Conservation (phyloP, 805 yeast genomes). For the Metschnikowia arizonensis region DNA sequence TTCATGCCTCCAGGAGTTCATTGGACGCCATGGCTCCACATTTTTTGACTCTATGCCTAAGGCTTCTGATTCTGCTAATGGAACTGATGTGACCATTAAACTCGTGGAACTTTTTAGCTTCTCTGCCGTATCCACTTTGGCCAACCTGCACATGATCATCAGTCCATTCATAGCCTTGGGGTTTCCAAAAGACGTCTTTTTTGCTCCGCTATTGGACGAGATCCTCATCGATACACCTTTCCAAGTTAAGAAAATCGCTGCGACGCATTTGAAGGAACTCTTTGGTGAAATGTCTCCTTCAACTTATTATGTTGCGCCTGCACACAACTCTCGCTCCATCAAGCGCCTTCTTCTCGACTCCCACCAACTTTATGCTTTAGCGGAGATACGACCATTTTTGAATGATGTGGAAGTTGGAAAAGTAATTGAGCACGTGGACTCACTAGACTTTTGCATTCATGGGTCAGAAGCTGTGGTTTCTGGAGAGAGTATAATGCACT, state of each 20-base stretch:
- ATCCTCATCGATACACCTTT: slow-evolving; percentile 28
- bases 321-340: background rate
- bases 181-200: slow-evolving; percentile 23
- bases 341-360: background rate
- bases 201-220: slow-evolving; percentile 28
- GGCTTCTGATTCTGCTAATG: too few species aligned
- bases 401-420: too few species aligned
- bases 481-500: slow-evolving; percentile 13
- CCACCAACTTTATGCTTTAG: slow-evolving; percentile 10
- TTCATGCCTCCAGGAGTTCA: slow-evolving; percentile 81
- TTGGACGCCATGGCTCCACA: slow-evolving; percentile 64
- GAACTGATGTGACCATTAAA: slow-evolving; percentile 20
- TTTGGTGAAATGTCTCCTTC: background rate
- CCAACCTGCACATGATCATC: slow-evolving; percentile 17
- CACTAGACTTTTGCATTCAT: slow-evolving; percentile 1
- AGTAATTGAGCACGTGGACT: background rate
- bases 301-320: background rate
- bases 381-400: slow-evolving; percentile 3
- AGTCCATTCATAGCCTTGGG: slow-evolving; percentile 24
- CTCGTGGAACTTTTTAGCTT: slow-evolving; percentile 59
- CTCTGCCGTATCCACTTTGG: slow-evolving; percentile 25
- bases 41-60: background rate
- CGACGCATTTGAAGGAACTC: slow-evolving; percentile 28
- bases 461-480: background rate
- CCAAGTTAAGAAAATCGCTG: slow-evolving; percentile 40